Conservation (phyloP, 208 protist genomes). For the Acanthamoeba healyi region DNA sequence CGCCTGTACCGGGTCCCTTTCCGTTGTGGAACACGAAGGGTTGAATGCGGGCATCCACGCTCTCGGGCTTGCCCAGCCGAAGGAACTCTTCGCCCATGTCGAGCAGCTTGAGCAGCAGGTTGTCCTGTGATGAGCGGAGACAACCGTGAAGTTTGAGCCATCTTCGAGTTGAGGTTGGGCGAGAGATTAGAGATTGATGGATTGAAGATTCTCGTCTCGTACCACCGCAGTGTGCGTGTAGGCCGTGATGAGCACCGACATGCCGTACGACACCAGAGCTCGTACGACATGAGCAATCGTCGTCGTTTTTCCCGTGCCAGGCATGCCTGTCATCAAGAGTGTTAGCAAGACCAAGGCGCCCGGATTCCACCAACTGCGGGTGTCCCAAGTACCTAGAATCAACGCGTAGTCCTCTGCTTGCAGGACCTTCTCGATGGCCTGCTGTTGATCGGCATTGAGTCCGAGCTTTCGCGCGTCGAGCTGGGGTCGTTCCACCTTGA, state of each 20-base stretch:
- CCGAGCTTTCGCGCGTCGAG: not conserved
- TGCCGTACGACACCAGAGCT: slow-evolving; percentile 71
- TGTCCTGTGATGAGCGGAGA: slow-evolving; percentile 77
- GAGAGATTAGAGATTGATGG: not conserved
- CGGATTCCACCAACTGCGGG: too few relatives aligned
- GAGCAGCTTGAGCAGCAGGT: slow-evolving; percentile 87
- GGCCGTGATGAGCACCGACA: slow-evolving; percentile 86
- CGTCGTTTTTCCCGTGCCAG: slow-evolving; percentile 91
- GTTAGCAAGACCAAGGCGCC: not conserved
- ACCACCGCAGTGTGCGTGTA: slow-evolving; percentile 91
- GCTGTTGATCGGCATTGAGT: slow-evolving; percentile 85
- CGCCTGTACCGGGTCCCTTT: slow-evolving; percentile 47
- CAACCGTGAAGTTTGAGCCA: not conserved
- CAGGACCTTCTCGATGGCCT: slow-evolving; percentile 81
- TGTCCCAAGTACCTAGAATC: slow-evolving; percentile 72
- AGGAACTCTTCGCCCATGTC: slow-evolving; percentile 82
- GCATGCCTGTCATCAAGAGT: slow-evolving; percentile 81
- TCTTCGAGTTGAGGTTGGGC: not conserved
- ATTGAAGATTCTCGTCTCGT: slow-evolving; percentile 81
- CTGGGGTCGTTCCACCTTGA: not conserved
- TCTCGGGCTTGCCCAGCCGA: slow-evolving; percentile 77
- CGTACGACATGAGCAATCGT: slow-evolving; percentile 85
- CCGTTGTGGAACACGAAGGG: slow-evolving; percentile 68
- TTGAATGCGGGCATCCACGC: slow-evolving; percentile 76
- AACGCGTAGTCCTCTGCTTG: slow-evolving; percentile 86